A percentile compares a stretch with the other conserved stretches of the same genome.
Evolutionary conservation across 2,329 filamentous ascomycete genomes (phyloP).

Genomic region (Atkinsonella hypoxylon): DNA sequence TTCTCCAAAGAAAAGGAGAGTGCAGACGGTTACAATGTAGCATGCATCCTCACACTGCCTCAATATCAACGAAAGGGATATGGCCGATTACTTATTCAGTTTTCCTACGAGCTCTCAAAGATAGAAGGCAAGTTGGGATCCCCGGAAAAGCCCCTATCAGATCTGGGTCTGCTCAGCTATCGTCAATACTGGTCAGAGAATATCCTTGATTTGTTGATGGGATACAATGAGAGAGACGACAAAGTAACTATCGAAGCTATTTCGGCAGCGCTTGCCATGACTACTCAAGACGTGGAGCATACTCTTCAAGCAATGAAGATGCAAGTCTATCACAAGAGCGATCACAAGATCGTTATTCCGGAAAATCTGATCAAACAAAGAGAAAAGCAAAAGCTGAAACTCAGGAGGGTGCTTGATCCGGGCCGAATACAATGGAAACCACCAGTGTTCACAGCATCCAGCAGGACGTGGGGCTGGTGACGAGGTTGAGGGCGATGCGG

Average conservation of each 20-base stretch:
- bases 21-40: slow-evolving; percentile 93
- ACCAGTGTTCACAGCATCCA: slow-evolving; percentile 82
- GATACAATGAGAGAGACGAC: slow-evolving; percentile 53
- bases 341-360: slow-evolving; percentile 90
- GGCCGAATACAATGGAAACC: slow-evolving; percentile 86
- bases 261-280: slow-evolving; percentile 75
- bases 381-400: slow-evolving; percentile 70
- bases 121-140: slow-evolving; percentile 92
- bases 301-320: slow-evolving; percentile 90
- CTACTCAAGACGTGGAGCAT: slow-evolving; percentile 91
- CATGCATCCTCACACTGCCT: slow-evolving; percentile 91
- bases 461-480: slow-evolving; percentile 92
- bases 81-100: slow-evolving; percentile 85
- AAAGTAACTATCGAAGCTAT: slow-evolving; percentile 79
- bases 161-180: slow-evolving; percentile 86
- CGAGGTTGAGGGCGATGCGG: background rate
- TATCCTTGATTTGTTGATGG: slow-evolving; percentile 75
- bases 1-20: slow-evolving; percentile 98
- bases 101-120: slow-evolving; percentile 93
- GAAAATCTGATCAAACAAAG: slow-evolving; percentile 68
- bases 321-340: slow-evolving; percentile 90
- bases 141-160: slow-evolving; percentile 90
- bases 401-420: slow-evolving; percentile 64
- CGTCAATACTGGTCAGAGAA: slow-evolving; percentile 97
- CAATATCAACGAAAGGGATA: slow-evolving; percentile 95